Evolutionary conservation across 495 filamentous ascomycete genomes (phyloP), one percentile per base, ranked within the genome.

Genomic region (Daldinia bambusicola): DNA sequence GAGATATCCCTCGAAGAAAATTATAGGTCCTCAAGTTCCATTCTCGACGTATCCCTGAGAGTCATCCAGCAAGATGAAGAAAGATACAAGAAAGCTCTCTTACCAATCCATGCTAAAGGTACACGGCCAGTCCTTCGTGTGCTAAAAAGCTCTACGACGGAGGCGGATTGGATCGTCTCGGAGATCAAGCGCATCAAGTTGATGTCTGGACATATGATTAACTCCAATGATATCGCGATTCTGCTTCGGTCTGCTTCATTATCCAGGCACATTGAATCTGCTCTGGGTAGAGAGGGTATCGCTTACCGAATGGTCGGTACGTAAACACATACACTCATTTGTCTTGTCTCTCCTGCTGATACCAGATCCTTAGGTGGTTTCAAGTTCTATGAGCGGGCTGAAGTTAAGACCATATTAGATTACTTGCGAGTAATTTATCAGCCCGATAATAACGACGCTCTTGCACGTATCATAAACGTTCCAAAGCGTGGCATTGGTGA

Each of bases 1-100:
- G 87, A 94, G 18, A 89, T 98, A 18, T 88, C 93, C 16, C 83
- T 99, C n/a, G 93, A 97, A 74, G 90, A 97, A 62, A 99, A 98
- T 68, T 99, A 99, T 76, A 88, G 96, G 37, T 98, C 95, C 14
- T 97, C 93, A 9, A 93, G 89, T 20, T 90, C 90, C n/a, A 98
- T 99, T 66, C 83, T 99, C 32, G 83, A 86, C 40, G 84, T 91
- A 5, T 97, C 96, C 0, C 82, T 95, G 48, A 87, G 89, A 64
- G 90, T 99, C 63, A 98, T 99, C 65, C 88, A 98, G 75, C 96
- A 99, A 81, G 96, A 99, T 80, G 83, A 84, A 32, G 86, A 87
- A 13, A 84, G 96, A 63, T 93, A 92, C 18, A 82, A 89, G 61
- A 98, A 97, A 77, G 84, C 84, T 2, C 82, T 99, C 34, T 84